These are phyloP conservation scores for Penicillium nucicola DNA, from an alignment of 495 filamentous ascomycete species.

Conservation along the genomic window DNA sequence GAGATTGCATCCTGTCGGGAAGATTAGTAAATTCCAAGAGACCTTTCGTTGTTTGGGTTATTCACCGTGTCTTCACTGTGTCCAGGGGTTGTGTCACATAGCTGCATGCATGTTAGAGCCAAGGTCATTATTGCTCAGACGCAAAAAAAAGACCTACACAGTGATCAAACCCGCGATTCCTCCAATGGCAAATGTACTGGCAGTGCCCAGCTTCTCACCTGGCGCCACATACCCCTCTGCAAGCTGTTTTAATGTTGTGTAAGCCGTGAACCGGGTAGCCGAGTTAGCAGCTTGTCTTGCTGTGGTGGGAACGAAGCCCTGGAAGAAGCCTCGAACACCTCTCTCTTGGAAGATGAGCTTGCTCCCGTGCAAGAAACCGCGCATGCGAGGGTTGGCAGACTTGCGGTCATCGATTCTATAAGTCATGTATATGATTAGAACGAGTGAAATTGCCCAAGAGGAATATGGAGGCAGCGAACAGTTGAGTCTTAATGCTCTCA, in stretches of 20 bases:
- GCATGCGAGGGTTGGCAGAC: conserved; percentile 77
- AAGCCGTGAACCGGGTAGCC: conserved; percentile 82
- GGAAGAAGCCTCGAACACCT: conserved; percentile 89
- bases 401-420: conserved; percentile 92
- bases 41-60: background rate
- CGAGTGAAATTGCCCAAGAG: background rate
- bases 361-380: conserved; percentile 88
- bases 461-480: conserved; percentile 45
- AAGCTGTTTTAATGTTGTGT: conserved; percentile 85
- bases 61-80: conserved; percentile 84
- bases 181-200: conserved; percentile 87
- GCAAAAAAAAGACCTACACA: conserved; percentile 59
- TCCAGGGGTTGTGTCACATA: conserved; percentile 84
- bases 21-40: conserved; percentile 5
- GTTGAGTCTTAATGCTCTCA: conserved; percentile 94
- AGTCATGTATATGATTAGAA: background rate
- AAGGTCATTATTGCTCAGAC: background rate
- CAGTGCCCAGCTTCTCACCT: conserved; percentile 88
- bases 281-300: conserved; percentile 93
- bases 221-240: conserved; percentile 90
- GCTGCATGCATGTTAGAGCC: conserved; percentile 22
- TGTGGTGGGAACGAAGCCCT: conserved; percentile 93
- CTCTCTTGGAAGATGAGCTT: conserved; percentile 82
- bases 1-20: conserved; percentile 82
- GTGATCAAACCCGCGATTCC: conserved; percentile 89